Base-by-base conservation (phyloP, 192 early-diverging fungal genomes). In the Backusella luteola region DNA sequence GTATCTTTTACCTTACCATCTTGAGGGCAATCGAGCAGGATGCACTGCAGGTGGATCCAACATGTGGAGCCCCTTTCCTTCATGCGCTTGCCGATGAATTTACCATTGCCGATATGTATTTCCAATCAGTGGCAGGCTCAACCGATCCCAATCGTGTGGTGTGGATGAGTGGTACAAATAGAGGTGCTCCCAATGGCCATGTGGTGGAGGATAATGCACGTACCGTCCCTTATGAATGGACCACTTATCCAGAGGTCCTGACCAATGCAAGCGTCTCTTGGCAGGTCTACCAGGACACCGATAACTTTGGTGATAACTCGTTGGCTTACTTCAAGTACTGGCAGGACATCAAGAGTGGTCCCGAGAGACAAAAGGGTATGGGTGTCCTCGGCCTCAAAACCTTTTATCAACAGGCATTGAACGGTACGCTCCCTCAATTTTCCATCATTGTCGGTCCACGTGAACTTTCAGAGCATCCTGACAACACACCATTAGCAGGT, bases 281-380 rank as follows among this genome's bases (percentile, higher is more conserved):
- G 77, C 77, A 79, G 69, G 73, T 73, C 32, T 75, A 75, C 29
- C 74, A 75, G 39, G 74, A 75, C n/a, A 21, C 14, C 11, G 77
- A 79, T 23, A 79, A 79, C 77, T 79, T 74, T 70, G 77, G 74
- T 56, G 77, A 79, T 17, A 79, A 79, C 38, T 26, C 73, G 29
- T 41, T 79, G 53, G 77, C 77, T 34, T 74, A 66, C 67, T 79
- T 79, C 77, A 36, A 8, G 29, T 73, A 73, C 73, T 79, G 77
- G 77, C 39, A 72, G 12, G 69, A 69, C 14, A 34, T 79, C 11
- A 63, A 63, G 6, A 38, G 2, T 21, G 77, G 73, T 23, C 19
- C 77, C 23, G 77, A 79, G 41, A 79, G 73, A 49, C 63, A 74
- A 66, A 79, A 79, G 66, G 77, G 73, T 15, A 38, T 74, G 14